Conservation (phyloP, 495 filamentous ascomycete species). For the Neurospora hispaniola region DNA sequence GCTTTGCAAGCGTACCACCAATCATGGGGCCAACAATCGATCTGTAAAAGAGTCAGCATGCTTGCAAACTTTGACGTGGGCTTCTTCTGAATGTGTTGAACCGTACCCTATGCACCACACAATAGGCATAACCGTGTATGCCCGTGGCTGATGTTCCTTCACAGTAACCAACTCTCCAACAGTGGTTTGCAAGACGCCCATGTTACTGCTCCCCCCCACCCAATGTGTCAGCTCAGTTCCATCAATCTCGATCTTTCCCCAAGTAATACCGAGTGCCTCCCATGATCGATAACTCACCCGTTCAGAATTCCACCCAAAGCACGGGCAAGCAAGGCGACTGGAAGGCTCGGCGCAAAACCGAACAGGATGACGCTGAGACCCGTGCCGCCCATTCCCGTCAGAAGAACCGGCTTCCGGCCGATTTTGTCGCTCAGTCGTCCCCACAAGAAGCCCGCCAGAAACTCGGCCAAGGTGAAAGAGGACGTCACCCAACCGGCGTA, state of each 20-base stretch:
- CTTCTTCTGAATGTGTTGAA: no score
- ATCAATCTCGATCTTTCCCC: not conserved
- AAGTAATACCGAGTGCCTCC: no score
- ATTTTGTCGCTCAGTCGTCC: slow-evolving; percentile 84
- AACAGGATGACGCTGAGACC: slow-evolving; percentile 90
- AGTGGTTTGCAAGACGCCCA: slow-evolving; percentile 89
- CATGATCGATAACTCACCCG: slow-evolving; percentile 46
- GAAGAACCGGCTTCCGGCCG: slow-evolving; percentile 84
- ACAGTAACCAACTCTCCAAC: slow-evolving; percentile 86
- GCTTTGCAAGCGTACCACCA: slow-evolving; percentile 80
- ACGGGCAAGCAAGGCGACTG: slow-evolving; percentile 74
- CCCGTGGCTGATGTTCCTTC: slow-evolving; percentile 84
- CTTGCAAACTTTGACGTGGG: not conserved
- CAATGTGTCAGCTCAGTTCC: slow-evolving; percentile 22
- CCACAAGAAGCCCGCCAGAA: slow-evolving; percentile 83
- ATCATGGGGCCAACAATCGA: slow-evolving; percentile 82
- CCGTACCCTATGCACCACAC: slow-evolving; percentile 88
- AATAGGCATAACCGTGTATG: slow-evolving; percentile 94
- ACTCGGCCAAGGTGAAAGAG: slow-evolving; percentile 92
- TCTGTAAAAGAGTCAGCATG: slow-evolving; percentile 19
- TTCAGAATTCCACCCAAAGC: slow-evolving; percentile 88
- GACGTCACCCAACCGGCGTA: slow-evolving; percentile 97
- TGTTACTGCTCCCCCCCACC: slow-evolving; percentile 41
- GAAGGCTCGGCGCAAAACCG: slow-evolving; percentile 78
- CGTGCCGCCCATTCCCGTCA: slow-evolving; percentile 80